Conservation (phyloP, 805 yeast genomes). For the Cyberlindnera mrakii region DNA sequence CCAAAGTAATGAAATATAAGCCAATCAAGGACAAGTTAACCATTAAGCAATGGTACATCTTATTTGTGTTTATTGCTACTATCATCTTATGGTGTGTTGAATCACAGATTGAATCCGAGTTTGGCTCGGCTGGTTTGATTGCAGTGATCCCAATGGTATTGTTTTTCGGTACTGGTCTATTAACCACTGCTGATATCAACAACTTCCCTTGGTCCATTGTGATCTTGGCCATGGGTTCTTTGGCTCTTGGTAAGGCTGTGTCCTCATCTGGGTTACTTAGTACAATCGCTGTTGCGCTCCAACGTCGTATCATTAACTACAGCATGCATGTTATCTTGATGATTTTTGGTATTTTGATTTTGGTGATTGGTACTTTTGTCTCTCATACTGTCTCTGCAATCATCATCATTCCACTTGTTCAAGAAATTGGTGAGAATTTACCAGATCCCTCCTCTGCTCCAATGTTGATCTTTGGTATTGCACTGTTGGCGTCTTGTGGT, state of each 20-base stretch:
- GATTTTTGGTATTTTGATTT: slow-evolving; percentile 76
- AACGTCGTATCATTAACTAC: slow-evolving; percentile 56
- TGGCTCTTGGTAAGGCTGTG: slow-evolving; percentile 90
- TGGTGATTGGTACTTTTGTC: slow-evolving; percentile 89
- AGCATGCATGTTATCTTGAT: slow-evolving; percentile 62
- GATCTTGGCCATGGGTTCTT: slow-evolving; percentile 94
- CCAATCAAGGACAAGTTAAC: slow-evolving; percentile 63
- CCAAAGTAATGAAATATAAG: slow-evolving; percentile 39
- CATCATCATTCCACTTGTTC: slow-evolving; percentile 83
- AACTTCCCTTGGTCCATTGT: slow-evolving; percentile 96
- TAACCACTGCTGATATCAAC: slow-evolving; percentile 82
- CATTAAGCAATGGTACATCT: slow-evolving; percentile 65
- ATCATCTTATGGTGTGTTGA: slow-evolving; percentile 88
- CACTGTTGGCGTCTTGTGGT: slow-evolving; percentile 81
- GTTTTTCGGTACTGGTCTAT: slow-evolving; percentile 83
- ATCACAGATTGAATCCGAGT: slow-evolving; percentile 56
- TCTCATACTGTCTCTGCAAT: slow-evolving; percentile 96
- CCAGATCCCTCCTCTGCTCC: slow-evolving; percentile 56
- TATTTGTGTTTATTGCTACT: slow-evolving; percentile 63
- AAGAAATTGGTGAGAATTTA: slow-evolving; percentile 73
- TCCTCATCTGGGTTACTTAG: slow-evolving; percentile 82
- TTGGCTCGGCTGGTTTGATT: slow-evolving; percentile 92
- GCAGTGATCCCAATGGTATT: slow-evolving; percentile 82
- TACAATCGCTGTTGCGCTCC: slow-evolving; percentile 69
- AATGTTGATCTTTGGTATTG: slow-evolving; percentile 34